These are phyloP conservation scores for Linnemannia zychae DNA, from an alignment of 192 early-diverging fungal genomes.

Conservation along the genomic window DNA sequence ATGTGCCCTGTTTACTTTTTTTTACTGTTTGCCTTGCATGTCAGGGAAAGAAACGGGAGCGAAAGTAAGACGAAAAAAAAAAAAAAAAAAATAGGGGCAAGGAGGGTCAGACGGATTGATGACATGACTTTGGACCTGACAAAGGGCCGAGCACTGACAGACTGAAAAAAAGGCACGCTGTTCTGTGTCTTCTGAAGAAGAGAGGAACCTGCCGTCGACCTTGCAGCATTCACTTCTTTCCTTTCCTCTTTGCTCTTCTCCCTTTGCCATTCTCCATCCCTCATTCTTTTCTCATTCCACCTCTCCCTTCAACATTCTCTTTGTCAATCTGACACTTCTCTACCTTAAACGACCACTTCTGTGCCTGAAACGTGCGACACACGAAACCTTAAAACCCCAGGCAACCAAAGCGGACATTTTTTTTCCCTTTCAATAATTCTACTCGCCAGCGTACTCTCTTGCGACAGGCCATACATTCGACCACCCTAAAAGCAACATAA, in stretches of 20 bases:
- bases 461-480: not conserved
- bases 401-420: not conserved
- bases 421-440: not conserved
- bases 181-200: not conserved
- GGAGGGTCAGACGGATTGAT: not conserved
- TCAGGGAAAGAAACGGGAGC: not conserved
- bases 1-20: not conserved
- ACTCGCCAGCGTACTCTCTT: not conserved
- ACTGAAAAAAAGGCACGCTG: not conserved
- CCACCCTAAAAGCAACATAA: not conserved
- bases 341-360: not conserved
- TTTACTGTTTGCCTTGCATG: not conserved
- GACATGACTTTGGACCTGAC: slow-evolving; percentile 8
- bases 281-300: too few relatives aligned
- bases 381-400: not conserved
- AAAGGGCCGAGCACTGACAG: not conserved
- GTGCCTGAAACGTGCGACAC: not conserved
- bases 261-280: not conserved
- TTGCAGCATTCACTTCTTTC: not conserved
- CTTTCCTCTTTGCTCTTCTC: not conserved
- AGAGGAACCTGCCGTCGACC: not conserved
- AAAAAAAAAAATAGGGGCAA: slow-evolving; percentile 6
- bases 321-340: not conserved
- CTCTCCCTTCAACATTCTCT: not conserved
- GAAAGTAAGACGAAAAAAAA: not conserved